Evolutionary conservation across 2,329 filamentous ascomycete genomes (phyloP).

Genomic region (Sclerotinia sclerotiorum): DNA sequence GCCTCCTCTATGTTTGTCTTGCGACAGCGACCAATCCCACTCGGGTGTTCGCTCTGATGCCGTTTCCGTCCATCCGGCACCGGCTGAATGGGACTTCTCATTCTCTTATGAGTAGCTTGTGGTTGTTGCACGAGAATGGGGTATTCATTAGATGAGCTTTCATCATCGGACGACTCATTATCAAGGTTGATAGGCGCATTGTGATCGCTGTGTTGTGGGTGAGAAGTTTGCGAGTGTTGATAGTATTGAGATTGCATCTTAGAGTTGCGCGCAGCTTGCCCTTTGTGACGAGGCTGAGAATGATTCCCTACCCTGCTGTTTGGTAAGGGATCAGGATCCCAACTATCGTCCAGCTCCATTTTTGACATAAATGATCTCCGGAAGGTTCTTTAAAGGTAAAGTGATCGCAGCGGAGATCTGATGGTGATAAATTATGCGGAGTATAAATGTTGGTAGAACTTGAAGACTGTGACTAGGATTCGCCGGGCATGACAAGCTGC

Average conservation of each 20-base stretch:
- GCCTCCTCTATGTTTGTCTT: background rate
- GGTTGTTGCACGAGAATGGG: background rate
- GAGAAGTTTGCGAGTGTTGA: background rate
- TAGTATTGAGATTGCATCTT: background rate
- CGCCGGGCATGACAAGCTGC: background rate
- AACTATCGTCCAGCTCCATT: constrained; percentile 8
- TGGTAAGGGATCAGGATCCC: constrained; percentile 16
- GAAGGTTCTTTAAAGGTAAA: background rate
- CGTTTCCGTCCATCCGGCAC: background rate
- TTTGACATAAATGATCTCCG: background rate
- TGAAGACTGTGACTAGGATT: background rate
- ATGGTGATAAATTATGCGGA: background rate
- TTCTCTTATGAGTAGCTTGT: constrained; percentile 4
- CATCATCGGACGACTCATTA: background rate
- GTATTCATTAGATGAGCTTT: constrained; percentile 3
- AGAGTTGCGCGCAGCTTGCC: background rate
- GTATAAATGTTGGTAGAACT: background rate
- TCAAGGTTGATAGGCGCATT: background rate
- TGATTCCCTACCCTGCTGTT: background rate
- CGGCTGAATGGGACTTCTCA: background rate
- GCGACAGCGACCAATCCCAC: background rate
- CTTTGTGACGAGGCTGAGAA: background rate
- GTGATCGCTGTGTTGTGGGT: background rate
- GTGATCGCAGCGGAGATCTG: background rate
- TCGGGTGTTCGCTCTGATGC: constrained; percentile 17